These are phyloP conservation scores for Penicillium rolfsii DNA, from an alignment of 2,329 filamentous ascomycete genomes.

Conservation along the genomic window DNA sequence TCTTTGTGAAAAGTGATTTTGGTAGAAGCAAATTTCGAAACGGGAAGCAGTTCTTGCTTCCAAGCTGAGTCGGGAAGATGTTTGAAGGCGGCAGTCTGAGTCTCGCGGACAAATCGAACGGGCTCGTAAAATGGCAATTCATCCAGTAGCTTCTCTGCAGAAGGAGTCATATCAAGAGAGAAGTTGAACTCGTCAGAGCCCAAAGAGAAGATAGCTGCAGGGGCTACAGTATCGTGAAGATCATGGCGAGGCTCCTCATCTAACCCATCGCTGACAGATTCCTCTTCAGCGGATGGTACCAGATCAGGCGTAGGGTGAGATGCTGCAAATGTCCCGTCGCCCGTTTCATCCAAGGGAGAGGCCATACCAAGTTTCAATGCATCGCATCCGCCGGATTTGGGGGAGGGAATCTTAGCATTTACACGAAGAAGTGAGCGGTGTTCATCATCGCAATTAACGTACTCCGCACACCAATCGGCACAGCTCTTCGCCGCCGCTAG, in stretches of 20 bases:
- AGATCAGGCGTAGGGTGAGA: conserved; percentile 68
- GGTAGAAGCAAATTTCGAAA: conserved; percentile 85
- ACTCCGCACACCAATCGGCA: conserved; percentile 82
- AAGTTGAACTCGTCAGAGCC: conserved; percentile 81
- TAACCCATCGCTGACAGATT: conserved; percentile 55
- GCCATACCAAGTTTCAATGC: conserved; percentile 33
- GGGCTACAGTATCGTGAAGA: conserved; percentile 55
- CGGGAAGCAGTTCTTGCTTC: conserved; percentile 75
- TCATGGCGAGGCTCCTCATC: conserved; percentile 51
- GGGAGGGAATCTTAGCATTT: conserved; percentile 43
- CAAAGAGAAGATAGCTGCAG: conserved; percentile 81
- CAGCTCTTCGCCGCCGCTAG: conserved; percentile 76
- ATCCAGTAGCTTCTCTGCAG: conserved; percentile 74
- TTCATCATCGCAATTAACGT: conserved; percentile 67
- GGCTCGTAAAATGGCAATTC: conserved; percentile 81
- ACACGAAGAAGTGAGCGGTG: conserved; percentile 72
- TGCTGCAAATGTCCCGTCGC: conserved; percentile 35
- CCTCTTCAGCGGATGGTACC: conserved; percentile 65
- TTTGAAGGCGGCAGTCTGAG: conserved; percentile 61
- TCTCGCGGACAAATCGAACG: conserved; percentile 58
- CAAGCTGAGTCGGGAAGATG: conserved; percentile 70
- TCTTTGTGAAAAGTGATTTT: conserved; percentile 71
- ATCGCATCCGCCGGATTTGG: conserved; percentile 31
- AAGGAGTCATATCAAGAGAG: conserved; percentile 71
- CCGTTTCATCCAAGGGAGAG: conserved; percentile 40